Evolutionary conservation across 306 rosid species (phyloP).

Genomic region (Carpinus viminea): DNA sequence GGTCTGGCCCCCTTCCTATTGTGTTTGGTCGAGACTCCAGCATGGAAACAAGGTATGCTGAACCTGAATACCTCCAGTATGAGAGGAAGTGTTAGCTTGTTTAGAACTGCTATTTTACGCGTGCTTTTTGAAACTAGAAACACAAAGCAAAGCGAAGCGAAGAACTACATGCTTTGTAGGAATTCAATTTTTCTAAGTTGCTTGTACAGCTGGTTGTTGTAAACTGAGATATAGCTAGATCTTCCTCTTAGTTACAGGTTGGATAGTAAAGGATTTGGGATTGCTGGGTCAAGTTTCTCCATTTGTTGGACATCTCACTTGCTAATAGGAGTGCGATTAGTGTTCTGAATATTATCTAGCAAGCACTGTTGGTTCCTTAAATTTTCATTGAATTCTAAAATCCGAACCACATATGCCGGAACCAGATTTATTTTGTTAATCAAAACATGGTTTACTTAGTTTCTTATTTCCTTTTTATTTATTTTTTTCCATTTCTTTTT

Average conservation of each 20-base stretch:
- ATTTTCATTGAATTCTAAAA: background rate
- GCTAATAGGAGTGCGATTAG: background rate
- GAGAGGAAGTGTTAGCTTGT: background rate
- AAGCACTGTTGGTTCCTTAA: slow-evolving; percentile 3
- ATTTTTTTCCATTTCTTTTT: background rate
- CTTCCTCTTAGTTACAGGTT: background rate
- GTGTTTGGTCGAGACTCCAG: slow-evolving; percentile 92
- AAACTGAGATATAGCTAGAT: background rate
- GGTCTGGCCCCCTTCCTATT: slow-evolving; percentile 98
- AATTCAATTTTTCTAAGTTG: background rate
- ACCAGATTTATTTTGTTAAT: slow-evolving; percentile 10
- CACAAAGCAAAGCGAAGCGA: background rate
- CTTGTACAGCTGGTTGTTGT: background rate
- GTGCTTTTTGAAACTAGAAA: slow-evolving; percentile 9
- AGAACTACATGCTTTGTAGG: slow-evolving; percentile 1
- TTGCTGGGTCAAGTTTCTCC: slow-evolving; percentile 3
- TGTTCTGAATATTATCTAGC: background rate
- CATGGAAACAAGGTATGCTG: slow-evolving; percentile 83
- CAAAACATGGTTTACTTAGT: slow-evolving; percentile 22
- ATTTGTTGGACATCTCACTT: background rate
- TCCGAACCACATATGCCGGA: background rate
- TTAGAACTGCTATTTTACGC: background rate
- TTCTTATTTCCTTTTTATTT: background rate
- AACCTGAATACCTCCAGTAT: slow-evolving; percentile 13
- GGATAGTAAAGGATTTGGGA: slow-evolving; percentile 2